Evolutionary conservation across 805 yeast genomes (phyloP).

Genomic region (Myxozyma lipomycoides): DNA sequence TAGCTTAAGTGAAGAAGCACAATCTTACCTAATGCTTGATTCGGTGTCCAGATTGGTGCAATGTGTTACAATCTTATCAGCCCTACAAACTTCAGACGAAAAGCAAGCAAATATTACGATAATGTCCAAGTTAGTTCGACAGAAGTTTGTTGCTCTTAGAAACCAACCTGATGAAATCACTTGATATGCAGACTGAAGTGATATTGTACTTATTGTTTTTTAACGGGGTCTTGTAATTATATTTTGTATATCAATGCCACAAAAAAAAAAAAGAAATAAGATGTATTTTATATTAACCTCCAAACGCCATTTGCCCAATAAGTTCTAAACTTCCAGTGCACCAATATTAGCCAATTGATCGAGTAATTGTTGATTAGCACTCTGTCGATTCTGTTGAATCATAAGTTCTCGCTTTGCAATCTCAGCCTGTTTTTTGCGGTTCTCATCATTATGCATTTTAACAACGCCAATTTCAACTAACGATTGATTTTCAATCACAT

Average conservation of each 20-base stretch:
- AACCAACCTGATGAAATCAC: too few relatives aligned
- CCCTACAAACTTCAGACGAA: slow-evolving; percentile 51
- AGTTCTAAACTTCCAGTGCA: slow-evolving; percentile 6
- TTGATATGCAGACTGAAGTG: too few relatives aligned
- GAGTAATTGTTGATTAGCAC: slow-evolving; percentile 7
- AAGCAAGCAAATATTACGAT: slow-evolving; percentile 59
- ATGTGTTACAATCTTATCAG: slow-evolving; percentile 57
- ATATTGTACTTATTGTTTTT: too few relatives aligned
- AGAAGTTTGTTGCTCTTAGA: neutral
- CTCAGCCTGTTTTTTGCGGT: neutral
- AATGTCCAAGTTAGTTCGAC: slow-evolving; percentile 28
- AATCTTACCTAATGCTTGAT: slow-evolving; percentile 11
- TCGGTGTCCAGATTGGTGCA: slow-evolving; percentile 46
- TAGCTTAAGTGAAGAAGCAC: neutral
- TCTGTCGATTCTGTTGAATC: neutral
- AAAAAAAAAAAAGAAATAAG: too few relatives aligned
- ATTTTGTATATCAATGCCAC: too few relatives aligned
- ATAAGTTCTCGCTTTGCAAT: neutral
- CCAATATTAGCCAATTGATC: slow-evolving; percentile 14
- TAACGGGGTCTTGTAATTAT: too few relatives aligned
- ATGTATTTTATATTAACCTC: too few relatives aligned
- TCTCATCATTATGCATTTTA: neutral
- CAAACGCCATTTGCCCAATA: neutral
- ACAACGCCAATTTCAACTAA: neutral
- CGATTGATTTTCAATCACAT: slow-evolving; percentile 1